Evolutionary conservation across 495 filamentous ascomycete species (phyloP), one percentile per base, ranked within the genome.

Genomic region (Penicillium riverlandense): DNA sequence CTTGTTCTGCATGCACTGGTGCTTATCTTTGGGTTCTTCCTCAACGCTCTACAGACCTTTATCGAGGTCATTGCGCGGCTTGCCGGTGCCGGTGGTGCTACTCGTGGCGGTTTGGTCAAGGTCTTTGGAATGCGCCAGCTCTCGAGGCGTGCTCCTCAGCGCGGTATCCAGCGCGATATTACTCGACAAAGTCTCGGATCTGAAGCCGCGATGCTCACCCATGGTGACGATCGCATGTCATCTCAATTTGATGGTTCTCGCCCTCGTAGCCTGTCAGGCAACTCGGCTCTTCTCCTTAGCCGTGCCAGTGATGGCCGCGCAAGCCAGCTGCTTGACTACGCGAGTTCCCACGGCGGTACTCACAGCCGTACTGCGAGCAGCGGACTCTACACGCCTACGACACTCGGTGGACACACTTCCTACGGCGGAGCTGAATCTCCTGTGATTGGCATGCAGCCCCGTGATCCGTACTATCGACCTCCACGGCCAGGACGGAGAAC

Each of bases 61-160:
- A 77, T 95, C 30, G 92, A 98, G 60, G 84, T 98, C 10, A 68
- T 79, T 34, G 89, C 90, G 14, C 76, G 90, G 38, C 70, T 88
- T 40, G 77, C 82, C 32, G 88, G 90, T 44, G 88, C 85, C 47
- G 90, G 89, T 38, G 85, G 84, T 34, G 81, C 84, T 42, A 82
- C 87, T 16, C 77, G 90, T 57, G 90, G 90, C 59, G 90, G 88
- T n/a, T 72, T 97, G 41, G 82, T 78, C 47, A 94, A 90, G 66
- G 88, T 90, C 15, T 90, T 96, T 57, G 91, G 90, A 16, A 88
- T 89, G 78, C 86, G 91, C 13, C 91, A 97, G 62, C 74, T 97
- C 8, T 90, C 88, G 10, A 82, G 83, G 44, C 84, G 90, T 45
- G 70, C 77, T 42, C 75, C 83, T 38, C 71, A 83, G 32, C 77